Evolutionary conservation across 441 rosid species (phyloP).

Genomic region (Metrosideros polymorpha): DNA sequence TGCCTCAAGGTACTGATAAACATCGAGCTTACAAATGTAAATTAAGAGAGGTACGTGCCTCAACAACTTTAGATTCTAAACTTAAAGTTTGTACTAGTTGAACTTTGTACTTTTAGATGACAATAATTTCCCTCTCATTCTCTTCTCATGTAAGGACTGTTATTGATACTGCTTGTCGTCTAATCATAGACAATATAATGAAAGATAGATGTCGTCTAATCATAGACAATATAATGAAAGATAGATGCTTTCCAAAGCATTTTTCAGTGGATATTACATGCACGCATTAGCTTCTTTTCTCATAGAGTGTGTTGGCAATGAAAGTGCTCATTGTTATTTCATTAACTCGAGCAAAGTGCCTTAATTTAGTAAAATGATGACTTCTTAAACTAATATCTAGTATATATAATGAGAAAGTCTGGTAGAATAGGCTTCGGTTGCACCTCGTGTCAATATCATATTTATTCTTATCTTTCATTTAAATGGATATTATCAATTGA

Average conservation of each 20-base stretch:
- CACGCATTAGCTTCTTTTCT: background rate
- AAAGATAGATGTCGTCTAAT: background rate
- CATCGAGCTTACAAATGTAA: background rate
- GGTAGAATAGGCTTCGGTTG: no score
- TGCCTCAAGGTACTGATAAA: no score
- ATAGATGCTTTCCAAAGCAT: background rate
- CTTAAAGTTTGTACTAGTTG: background rate
- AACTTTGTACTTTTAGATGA: background rate
- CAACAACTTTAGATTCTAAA: background rate
- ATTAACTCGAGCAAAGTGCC: background rate
- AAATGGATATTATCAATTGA: no score
- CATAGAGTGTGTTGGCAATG: background rate
- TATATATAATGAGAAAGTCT: no score
- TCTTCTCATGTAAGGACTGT: background rate
- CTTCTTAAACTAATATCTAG: background rate
- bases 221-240: no score
- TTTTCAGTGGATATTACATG: background rate
- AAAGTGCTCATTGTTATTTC: background rate
- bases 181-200: no score
- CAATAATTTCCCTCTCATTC: background rate
- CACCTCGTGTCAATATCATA: no score
- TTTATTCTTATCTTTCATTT: no score
- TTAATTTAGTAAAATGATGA: background rate
- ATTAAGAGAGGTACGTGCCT: background rate
- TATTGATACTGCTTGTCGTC: background rate